Base-by-base conservation (phyloP, 2,329 filamentous ascomycete species). In the Sporothrix brunneoviolacea region DNA sequence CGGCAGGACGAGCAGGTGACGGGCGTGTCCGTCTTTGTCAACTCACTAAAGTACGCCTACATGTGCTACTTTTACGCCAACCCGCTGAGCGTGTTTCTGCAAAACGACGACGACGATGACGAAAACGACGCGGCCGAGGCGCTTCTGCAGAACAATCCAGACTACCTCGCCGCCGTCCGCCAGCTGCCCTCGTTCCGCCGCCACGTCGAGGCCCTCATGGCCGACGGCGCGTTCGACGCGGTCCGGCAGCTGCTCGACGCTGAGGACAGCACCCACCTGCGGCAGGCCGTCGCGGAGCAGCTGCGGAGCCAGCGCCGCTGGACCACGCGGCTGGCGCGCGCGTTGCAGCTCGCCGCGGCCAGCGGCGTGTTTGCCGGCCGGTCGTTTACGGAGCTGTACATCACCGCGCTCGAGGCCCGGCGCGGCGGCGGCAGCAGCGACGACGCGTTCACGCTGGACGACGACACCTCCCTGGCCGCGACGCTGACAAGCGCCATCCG, bases 41-140 rank as follows among this genome's bases (percentile, higher is more conserved):
- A 80, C 61, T 82, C 84, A 10, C 60, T 90, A 3, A 86, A 86
- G 78, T 93, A 91, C 66, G 81, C 84, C 1, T 89, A 90, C 62
- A 91, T 94, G 87, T 88, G 84, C 51, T 86, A 90, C 63, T 91
- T 88, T 61, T 91, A 88, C 59, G 85, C 84, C 35, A 91, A 90
- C 58, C 80, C 84, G 1, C 70, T 90, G 4, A 88, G 82, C 54
- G 64, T 88, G 4, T 73, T 91, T 30, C 65, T 82, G 9, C 68
- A 68, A 3, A 54, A 54, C 4, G 21, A 58, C 54, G 33, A 41
- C 8, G 48, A 51, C n/a, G 42, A n/a, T 2, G 57, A 59, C 19
- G 60, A 62, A n/a, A 55, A 60, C 15, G 55, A 62, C 13, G 50
- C 3, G 15, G 4, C n/a, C 4, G 10, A 49, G 2, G 7, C 5